A percentile compares a stretch with the other conserved stretches of the same genome.
These are phyloP conservation scores for Cytospora piceicola DNA, from an alignment of 2,329 filamentous ascomycete species.

Conservation along the genomic window DNA sequence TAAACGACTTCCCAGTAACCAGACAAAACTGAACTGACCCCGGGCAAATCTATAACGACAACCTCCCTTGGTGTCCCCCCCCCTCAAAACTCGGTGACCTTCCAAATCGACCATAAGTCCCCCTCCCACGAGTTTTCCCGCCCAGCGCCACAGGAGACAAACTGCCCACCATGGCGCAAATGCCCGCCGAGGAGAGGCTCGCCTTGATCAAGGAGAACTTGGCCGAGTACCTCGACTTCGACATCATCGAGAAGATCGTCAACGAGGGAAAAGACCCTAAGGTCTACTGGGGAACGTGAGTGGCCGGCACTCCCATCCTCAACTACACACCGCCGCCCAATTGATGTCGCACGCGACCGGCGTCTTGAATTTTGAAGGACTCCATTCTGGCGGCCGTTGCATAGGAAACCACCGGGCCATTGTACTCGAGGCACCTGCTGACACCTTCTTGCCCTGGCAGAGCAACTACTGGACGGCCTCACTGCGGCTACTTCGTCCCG, in stretches of 20 bases:
- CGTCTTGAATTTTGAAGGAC: neutral
- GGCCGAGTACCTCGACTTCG: slow-evolving; percentile 79
- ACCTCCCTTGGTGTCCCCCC: neutral
- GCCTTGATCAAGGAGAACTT: slow-evolving; percentile 80
- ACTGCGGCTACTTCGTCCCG: slow-evolving; percentile 87
- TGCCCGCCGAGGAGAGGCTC: slow-evolving; percentile 60
- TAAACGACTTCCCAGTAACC: neutral
- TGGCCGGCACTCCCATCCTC: neutral
- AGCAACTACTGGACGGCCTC: slow-evolving; percentile 83
- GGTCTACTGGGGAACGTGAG: slow-evolving; percentile 76
- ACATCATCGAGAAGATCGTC: slow-evolving; percentile 77
- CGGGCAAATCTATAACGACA: neutral
- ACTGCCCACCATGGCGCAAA: slow-evolving; percentile 57
- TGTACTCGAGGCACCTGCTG: slow-evolving; percentile 1
- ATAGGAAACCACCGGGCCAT: neutral
- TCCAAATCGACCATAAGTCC: neutral
- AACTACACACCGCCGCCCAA: neutral
- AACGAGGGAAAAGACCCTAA: slow-evolving; percentile 72
- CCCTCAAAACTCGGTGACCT: neutral
- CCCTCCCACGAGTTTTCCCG: neutral
- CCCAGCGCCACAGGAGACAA: neutral
- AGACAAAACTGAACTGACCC: neutral
- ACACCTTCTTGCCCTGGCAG: slow-evolving; percentile 46
- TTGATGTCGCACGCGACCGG: neutral
- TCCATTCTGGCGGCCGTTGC: neutral